These are phyloP conservation scores for Fusarium torreyae DNA, from an alignment of 2,329 filamentous ascomycete species.

Conservation along the genomic window DNA sequence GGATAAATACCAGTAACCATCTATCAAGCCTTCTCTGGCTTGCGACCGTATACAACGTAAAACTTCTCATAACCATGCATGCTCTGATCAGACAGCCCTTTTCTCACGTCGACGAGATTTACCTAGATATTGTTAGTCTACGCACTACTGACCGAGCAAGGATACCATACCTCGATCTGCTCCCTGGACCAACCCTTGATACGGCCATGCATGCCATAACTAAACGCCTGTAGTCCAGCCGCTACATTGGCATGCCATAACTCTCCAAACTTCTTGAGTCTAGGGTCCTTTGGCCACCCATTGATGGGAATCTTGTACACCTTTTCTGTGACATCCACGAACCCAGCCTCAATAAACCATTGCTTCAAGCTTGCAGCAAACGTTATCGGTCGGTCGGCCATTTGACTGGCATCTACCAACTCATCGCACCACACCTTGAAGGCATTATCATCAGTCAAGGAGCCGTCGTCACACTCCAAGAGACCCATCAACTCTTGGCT, in stretches of 20 bases:
- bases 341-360: slow-evolving; percentile 3
- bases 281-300: slow-evolving; percentile 17
- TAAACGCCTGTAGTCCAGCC: slow-evolving; percentile 8
- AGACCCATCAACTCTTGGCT: slow-evolving; percentile 12
- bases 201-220: slow-evolving; percentile 13
- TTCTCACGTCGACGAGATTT: slow-evolving; percentile 18
- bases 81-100: slow-evolving; percentile 11
- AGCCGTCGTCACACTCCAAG: slow-evolving; percentile 10
- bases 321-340: slow-evolving; percentile 16
- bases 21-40: slow-evolving; percentile 1
- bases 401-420: slow-evolving; percentile 14
- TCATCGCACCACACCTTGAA: slow-evolving; percentile 20
- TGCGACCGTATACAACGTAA: slow-evolving; percentile 14
- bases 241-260: slow-evolving; percentile 14
- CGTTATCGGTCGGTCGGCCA: slow-evolving; percentile 6
- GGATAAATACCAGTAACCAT: background rate
- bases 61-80: slow-evolving; percentile 19
- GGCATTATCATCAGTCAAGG: background rate
- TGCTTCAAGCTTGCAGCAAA: slow-evolving; percentile 9
- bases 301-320: slow-evolving; percentile 21
- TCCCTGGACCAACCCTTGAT: slow-evolving; percentile 15
- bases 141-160: background rate
- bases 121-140: slow-evolving; percentile 6
- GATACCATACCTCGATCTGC: slow-evolving; percentile 12
- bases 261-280: slow-evolving; percentile 18